Evolutionary conservation across 345 rosid species (phyloP), one percentile per base, ranked within the genome.

Genomic region (Eutrema heterophyllum): DNA sequence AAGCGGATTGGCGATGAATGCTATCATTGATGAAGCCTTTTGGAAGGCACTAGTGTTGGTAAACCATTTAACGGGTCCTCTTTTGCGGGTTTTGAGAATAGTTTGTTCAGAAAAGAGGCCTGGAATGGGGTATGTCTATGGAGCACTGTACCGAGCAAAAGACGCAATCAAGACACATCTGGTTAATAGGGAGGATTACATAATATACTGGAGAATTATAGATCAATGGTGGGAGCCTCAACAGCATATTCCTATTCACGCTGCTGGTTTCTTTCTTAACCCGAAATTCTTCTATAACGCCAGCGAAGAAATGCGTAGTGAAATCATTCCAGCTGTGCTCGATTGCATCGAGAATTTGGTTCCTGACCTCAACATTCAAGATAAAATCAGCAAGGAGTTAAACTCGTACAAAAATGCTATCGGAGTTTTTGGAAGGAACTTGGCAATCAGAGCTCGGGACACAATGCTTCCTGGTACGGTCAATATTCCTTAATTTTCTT

Each of bases 361-460:
- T 61, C 82, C 91, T 40, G 96, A 87, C 54, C 66, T 54, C 61
- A 82, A 61, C 38, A 76, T 85, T 73, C 98, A 93, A 77, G 96
- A 89, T 70, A 89, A 80, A 82, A 89, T 89, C 52, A 79, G 73
- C 30, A 86, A 85, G 79, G 96, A 91, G 80, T 61, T 89, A 44
- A 77, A 72, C 73, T 76, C 73, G 5, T 93, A 93, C 77, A 91
- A 88, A 80, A 79, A 64, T 79, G 90, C 87, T 67, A 80, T 36
- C 45, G 97, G 98, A 49, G 89, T 91, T 79, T 87, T 94, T 27
- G 96, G 93, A 72, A 91, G 95, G 81, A 89, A 89, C 78, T 83
- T 94, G 85, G 93, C 98, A 49, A 72, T 86, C 60, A 82, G 97
- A 82, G 91, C 97, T 52, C 85, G 87, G 53, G 97, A 89, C 46